Evolutionary conservation across 805 yeast genomes (phyloP).

Genomic region (Candida anglica): DNA sequence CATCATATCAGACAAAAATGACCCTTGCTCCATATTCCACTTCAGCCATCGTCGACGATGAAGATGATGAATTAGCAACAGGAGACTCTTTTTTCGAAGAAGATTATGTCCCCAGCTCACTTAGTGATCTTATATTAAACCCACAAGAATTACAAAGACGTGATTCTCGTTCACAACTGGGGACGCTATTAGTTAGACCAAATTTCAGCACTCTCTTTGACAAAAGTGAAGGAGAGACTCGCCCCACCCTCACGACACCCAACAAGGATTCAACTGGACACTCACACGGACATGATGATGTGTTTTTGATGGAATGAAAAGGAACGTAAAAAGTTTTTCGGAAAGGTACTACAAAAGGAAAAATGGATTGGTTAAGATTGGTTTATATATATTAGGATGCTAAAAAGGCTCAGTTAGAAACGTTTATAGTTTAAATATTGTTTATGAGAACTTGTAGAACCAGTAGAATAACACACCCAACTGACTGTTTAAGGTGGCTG

Average conservation of each 20-base stretch:
- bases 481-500: too few species aligned
- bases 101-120: slow-evolving; percentile 77
- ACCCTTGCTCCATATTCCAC: too few species aligned
- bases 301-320: slow-evolving; percentile 35
- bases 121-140: slow-evolving; percentile 71
- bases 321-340: not conserved
- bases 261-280: not conserved
- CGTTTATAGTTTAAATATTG: too few species aligned
- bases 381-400: not conserved
- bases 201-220: slow-evolving; percentile 12
- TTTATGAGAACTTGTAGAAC: too few species aligned
- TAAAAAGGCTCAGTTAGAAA: too few species aligned
- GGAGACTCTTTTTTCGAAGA: slow-evolving; percentile 47
- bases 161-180: slow-evolving; percentile 56
- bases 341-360: not conserved
- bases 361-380: not conserved
- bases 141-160: slow-evolving; percentile 72
- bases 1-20: slow-evolving; percentile 1
- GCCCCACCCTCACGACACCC: not conserved
- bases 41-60: slow-evolving; percentile 29
- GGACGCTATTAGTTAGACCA: slow-evolving; percentile 36
- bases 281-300: slow-evolving; percentile 32
- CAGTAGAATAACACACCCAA: too few species aligned
- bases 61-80: slow-evolving; percentile 20
- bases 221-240: slow-evolving; percentile 4